Conservation (phyloP, 352 stramenopile genomes). For the Pythium brachiatum region DNA sequence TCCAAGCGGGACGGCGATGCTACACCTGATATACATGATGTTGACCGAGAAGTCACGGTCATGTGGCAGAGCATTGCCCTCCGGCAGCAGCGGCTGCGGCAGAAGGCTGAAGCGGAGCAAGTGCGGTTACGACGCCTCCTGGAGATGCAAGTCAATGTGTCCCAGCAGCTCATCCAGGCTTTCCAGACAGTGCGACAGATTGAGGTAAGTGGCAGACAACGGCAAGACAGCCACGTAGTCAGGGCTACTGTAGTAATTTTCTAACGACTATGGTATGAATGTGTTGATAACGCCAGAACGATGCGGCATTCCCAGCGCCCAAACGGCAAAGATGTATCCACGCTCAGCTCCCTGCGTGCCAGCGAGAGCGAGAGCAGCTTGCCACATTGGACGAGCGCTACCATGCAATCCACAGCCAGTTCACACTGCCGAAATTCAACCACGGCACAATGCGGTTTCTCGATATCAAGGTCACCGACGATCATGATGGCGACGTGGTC, state of each 20-base stretch:
- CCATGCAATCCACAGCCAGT: not conserved
- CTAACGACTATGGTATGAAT: too few relatives aligned
- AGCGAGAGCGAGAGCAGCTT: not conserved
- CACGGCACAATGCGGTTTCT: constrained; percentile 6
- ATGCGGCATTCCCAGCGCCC: not conserved
- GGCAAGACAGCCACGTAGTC: too few relatives aligned
- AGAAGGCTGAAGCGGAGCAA: constrained; percentile 4
- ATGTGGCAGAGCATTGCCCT: constrained; percentile 10
- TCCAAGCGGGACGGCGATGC: not conserved
- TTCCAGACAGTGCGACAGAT: not conserved
- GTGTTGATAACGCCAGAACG: not conserved
- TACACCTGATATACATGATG: not conserved
- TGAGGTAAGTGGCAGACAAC: constrained; percentile 8
- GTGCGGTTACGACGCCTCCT: not conserved
- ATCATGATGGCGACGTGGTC: not conserved
- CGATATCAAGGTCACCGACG: constrained; percentile 1
- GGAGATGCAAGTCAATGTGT: constrained; percentile 2
- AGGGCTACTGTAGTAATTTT: too few relatives aligned
- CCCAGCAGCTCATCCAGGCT: not conserved
- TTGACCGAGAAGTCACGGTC: not conserved
- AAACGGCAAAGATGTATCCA: not conserved
- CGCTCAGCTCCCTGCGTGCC: not conserved
- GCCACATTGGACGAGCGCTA: not conserved
- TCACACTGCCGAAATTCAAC: constrained; percentile 6
- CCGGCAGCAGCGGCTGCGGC: constrained; percentile 1